These are phyloP conservation scores for Arctium lappa DNA, from an alignment of 129 eudicot species.

Conservation along the genomic window DNA sequence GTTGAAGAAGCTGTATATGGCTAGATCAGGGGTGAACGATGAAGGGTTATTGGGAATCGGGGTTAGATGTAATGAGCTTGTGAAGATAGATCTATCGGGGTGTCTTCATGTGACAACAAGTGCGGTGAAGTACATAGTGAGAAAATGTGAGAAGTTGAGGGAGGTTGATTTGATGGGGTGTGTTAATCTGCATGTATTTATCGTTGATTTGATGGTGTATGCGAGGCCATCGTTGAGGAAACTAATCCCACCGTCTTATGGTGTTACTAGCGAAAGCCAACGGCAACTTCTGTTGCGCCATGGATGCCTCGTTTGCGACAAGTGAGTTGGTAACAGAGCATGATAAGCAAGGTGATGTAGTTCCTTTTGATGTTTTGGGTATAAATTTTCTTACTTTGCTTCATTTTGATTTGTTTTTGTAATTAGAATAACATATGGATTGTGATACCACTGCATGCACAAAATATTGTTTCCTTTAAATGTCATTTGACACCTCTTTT, in stretches of 20 bases:
- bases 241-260: constrained; percentile 44
- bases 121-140: constrained; percentile 39
- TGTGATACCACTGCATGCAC: not conserved
- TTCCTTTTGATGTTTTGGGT: not conserved
- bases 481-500: not conserved
- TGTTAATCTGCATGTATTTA: constrained; percentile 26
- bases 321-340: constrained; percentile 1
- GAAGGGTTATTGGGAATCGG: constrained; percentile 41
- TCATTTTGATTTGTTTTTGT: not conserved
- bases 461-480: not conserved
- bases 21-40: constrained; percentile 51
- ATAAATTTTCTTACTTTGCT: not conserved
- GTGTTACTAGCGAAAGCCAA: constrained; percentile 25
- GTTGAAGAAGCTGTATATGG: constrained; percentile 38
- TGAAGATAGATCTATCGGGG: constrained; percentile 44
- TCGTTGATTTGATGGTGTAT: constrained; percentile 35
- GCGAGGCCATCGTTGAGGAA: constrained; percentile 48
- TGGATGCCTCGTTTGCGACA: constrained; percentile 50
- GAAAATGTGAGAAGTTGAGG: constrained; percentile 46
- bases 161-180: constrained; percentile 56
- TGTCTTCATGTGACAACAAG: constrained; percentile 42
- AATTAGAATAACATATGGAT: not conserved
- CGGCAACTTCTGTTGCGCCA: constrained; percentile 36
- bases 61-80: constrained; percentile 42
- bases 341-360: not conserved